Evolutionary conservation across 257 asterid genomes (phyloP).

Genomic region (Gentiana dahurica): DNA sequence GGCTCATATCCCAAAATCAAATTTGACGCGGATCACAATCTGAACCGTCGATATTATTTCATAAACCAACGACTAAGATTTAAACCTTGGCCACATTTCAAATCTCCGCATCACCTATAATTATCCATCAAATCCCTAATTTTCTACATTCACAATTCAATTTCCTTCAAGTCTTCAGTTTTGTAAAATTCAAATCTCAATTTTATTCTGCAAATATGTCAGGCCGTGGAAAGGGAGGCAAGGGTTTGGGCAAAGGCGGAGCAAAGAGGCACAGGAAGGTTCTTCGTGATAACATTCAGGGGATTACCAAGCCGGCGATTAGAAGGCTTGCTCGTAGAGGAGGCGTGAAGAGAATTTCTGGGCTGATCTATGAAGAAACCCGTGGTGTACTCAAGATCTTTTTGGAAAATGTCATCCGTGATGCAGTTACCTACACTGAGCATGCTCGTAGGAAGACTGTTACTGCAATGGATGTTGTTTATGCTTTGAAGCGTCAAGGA

Average conservation of each 20-base stretch:
- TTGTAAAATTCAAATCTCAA: not conserved
- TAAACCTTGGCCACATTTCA: slow-evolving; percentile 1
- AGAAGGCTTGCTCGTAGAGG: no score
- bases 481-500: not conserved
- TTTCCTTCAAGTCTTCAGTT: no score
- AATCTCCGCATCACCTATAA: slow-evolving; percentile 1
- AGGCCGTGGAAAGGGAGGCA: slow-evolving; percentile 8
- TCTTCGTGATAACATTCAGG: slow-evolving; percentile 9
- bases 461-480: slow-evolving; percentile 9
- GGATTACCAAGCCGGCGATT: no score
- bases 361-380: no score
- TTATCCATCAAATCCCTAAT: not conserved
- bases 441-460: slow-evolving; percentile 5
- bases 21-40: not conserved
- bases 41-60: not conserved
- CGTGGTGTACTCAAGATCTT: no score
- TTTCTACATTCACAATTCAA: no score
- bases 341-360: no score
- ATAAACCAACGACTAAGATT: not conserved
- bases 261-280: slow-evolving; percentile 37
- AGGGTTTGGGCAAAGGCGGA: slow-evolving; percentile 27
- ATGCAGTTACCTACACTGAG: not conserved
- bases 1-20: not conserved
- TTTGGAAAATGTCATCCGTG: no score
- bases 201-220: slow-evolving; percentile 15